Evolutionary conservation across 345 rosid genomes (phyloP).

Genomic region (Erucastrum elatum): DNA sequence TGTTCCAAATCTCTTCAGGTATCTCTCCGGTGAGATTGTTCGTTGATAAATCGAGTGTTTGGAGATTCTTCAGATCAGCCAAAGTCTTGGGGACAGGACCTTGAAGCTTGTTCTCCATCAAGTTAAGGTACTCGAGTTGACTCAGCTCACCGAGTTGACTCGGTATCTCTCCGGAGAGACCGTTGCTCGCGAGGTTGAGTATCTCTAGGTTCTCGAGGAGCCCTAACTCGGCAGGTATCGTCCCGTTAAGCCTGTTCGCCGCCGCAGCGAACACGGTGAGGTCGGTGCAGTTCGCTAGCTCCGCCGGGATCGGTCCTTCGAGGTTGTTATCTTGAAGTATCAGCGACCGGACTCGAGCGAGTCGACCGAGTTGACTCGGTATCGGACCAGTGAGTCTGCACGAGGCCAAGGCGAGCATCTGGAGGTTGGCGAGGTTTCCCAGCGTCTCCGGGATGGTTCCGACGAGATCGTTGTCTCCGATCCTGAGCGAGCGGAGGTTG

Average conservation of each 20-base stretch:
- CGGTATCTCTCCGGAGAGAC: slow-evolving; percentile 75
- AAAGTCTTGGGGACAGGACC: slow-evolving; percentile 68
- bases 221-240: slow-evolving; percentile 68
- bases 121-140: slow-evolving; percentile 61
- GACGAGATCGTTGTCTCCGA: slow-evolving; percentile 81
- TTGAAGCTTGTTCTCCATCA: slow-evolving; percentile 63
- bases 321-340: slow-evolving; percentile 68
- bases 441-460: slow-evolving; percentile 73
- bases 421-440: slow-evolving; percentile 55
- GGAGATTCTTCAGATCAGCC: slow-evolving; percentile 49
- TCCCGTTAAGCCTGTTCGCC: slow-evolving; percentile 64
- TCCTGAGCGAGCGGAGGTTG: slow-evolving; percentile 56
- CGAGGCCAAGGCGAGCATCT: slow-evolving; percentile 70
- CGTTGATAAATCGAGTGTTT: slow-evolving; percentile 65
- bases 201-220: slow-evolving; percentile 50
- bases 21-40: slow-evolving; percentile 70
- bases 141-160: slow-evolving; percentile 58
- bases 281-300: slow-evolving; percentile 76
- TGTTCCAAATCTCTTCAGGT: slow-evolving; percentile 70
- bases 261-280: slow-evolving; percentile 55
- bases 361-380: slow-evolving; percentile 63
- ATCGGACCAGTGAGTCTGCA: slow-evolving; percentile 69
- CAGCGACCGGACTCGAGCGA: slow-evolving; percentile 47
- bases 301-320: slow-evolving; percentile 65
- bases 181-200: slow-evolving; percentile 70